A percentile compares a stretch with the other conserved stretches of the same genome.
Conservation (phyloP, 257 asterid species). For the Paulownia fortunei region DNA sequence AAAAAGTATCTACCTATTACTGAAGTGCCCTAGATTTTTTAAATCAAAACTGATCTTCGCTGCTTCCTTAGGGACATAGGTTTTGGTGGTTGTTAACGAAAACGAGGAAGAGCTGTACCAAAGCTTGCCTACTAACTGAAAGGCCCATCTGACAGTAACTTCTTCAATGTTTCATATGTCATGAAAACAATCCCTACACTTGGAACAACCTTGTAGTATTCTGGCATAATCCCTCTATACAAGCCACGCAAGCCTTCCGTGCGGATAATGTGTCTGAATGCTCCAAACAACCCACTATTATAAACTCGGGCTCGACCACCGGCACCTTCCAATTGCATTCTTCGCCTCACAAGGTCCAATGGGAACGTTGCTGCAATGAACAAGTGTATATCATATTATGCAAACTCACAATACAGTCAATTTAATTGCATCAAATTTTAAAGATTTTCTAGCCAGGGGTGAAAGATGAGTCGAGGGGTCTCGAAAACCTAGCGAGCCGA, state of each 20-base stretch:
- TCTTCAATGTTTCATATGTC: slow-evolving; percentile 90
- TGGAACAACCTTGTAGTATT: slow-evolving; percentile 94
- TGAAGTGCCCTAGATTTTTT: slow-evolving; percentile 27
- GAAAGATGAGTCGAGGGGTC: too few relatives aligned
- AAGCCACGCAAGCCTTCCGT: slow-evolving; percentile 85
- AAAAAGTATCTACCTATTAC: slow-evolving; percentile 35
- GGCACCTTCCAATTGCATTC: slow-evolving; percentile 96
- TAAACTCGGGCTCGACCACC: slow-evolving; percentile 88
- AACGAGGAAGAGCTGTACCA: neutral
- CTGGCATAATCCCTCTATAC: slow-evolving; percentile 94
- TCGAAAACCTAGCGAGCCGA: too few relatives aligned
- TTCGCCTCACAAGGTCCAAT: slow-evolving; percentile 91
- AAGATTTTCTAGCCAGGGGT: too few relatives aligned
- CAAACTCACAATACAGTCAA: neutral
- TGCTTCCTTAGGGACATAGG: slow-evolving; percentile 9
- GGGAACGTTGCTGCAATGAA: slow-evolving; percentile 80
- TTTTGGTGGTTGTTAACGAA: slow-evolving; percentile 13
- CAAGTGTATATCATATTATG: neutral
- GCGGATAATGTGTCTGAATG: slow-evolving; percentile 64
- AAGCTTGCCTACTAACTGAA: slow-evolving; percentile 36
- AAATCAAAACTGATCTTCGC: slow-evolving; percentile 45
- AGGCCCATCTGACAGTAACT: slow-evolving; percentile 65
- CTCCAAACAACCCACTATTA: slow-evolving; percentile 74
- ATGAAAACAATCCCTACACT: slow-evolving; percentile 92
- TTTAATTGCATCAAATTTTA: neutral